Conservation (phyloP, 2,329 filamentous ascomycete genomes). For the Cladorrhinum sp. region DNA sequence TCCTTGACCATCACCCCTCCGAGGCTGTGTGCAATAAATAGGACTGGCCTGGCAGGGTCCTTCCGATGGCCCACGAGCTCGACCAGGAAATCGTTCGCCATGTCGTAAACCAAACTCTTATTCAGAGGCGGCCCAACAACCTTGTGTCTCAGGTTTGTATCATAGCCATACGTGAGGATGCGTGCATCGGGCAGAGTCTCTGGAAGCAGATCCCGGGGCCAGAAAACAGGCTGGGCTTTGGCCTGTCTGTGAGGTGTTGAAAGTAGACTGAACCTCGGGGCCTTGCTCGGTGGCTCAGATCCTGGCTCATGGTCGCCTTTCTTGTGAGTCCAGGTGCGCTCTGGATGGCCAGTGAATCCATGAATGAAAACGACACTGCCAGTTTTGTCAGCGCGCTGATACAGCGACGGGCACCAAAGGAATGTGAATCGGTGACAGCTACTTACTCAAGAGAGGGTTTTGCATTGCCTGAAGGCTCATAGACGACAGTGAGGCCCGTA, state of each 20-base stretch:
- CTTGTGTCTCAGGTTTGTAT: slow-evolving; percentile 30
- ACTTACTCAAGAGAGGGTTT: slow-evolving; percentile 11
- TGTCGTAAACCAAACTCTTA: slow-evolving; percentile 32
- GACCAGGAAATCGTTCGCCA: slow-evolving; percentile 35
- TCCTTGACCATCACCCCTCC: slow-evolving; percentile 36
- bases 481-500: slow-evolving; percentile 16
- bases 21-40: slow-evolving; percentile 36
- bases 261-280: neutral
- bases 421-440: neutral
- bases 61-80: slow-evolving; percentile 28
- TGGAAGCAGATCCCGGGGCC: slow-evolving; percentile 23
- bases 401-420: neutral
- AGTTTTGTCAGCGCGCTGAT: neutral
- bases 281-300: neutral
- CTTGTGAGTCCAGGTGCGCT: slow-evolving; percentile 20
- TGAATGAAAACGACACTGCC: slow-evolving; percentile 23
- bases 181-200: slow-evolving; percentile 25
- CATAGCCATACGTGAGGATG: slow-evolving; percentile 33
- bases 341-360: slow-evolving; percentile 26
- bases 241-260: neutral
- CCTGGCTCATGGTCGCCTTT: neutral
- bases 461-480: slow-evolving; percentile 5
- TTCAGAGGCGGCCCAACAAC: slow-evolving; percentile 23
- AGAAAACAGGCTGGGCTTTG: slow-evolving; percentile 8
- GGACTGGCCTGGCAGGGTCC: slow-evolving; percentile 24